phyloP scores from a whole-genome alignment of 192 early-diverging fungal genomes.

The Umbelopsis sp. region DNA sequence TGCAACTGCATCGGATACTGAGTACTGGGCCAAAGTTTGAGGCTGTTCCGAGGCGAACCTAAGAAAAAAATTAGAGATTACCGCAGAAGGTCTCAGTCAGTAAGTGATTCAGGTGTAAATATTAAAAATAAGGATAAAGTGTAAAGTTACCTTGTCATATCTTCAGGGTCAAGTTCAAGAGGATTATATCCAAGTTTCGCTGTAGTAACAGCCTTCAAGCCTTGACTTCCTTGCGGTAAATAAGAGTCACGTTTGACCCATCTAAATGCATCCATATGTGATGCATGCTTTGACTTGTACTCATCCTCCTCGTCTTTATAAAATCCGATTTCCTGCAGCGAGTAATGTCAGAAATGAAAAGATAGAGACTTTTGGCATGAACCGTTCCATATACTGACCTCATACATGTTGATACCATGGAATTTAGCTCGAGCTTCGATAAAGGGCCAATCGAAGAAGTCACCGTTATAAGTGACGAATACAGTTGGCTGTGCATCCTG shows the following conservation, averaged over 20 bases:
- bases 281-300: constrained; percentile 84
- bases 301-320: constrained; percentile 77
- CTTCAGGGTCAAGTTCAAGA: constrained; percentile 97
- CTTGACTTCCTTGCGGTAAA: constrained; percentile 94
- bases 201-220: constrained; percentile 95
- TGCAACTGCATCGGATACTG: constrained; percentile 98
- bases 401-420: constrained; percentile 85
- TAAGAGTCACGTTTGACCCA: constrained; percentile 99
- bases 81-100: not conserved
- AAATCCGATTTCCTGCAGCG: constrained; percentile 81
- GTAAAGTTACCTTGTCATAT: constrained; percentile 83
- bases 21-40: constrained; percentile 94
- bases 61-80: no score
- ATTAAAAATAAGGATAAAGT: not conserved
- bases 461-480: constrained; percentile 98
- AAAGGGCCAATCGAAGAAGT: constrained; percentile 99
- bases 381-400: constrained; percentile 43
- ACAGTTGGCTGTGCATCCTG: constrained; percentile 80
- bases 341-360: not conserved
- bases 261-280: constrained; percentile 95
- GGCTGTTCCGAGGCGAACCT: constrained; percentile 90
- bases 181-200: constrained; percentile 97
- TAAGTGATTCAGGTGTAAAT: not conserved
- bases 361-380: not conserved
- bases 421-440: constrained; percentile 80